These are phyloP conservation scores for Elsinoe fawcettii DNA, from an alignment of 2,329 filamentous ascomycete species.

Conservation along the genomic window DNA sequence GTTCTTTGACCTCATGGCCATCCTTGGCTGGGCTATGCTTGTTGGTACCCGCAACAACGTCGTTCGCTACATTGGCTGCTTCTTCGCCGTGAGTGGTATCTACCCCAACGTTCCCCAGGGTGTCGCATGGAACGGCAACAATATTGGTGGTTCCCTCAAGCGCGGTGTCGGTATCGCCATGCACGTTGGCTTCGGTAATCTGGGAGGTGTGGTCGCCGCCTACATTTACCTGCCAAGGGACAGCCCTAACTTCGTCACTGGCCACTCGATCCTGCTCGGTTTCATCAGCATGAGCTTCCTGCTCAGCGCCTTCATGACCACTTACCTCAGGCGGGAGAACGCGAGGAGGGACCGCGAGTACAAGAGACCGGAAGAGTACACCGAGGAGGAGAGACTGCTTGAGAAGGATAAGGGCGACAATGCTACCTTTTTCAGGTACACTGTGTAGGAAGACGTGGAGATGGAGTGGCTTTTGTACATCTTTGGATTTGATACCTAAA, in stretches of 20 bases:
- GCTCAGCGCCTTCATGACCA: conserved; percentile 49
- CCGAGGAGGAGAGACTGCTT: conserved; percentile 44
- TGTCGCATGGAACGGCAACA: conserved; percentile 54
- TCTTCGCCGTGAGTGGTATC: conserved; percentile 45
- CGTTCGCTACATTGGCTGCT: conserved; percentile 28
- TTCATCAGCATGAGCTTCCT: conserved; percentile 41
- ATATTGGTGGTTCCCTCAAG: conserved; percentile 50
- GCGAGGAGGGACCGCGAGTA: conserved; percentile 43
- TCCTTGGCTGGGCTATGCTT: conserved; percentile 28
- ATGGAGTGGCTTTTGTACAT: not conserved
- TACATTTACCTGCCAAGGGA: conserved; percentile 40
- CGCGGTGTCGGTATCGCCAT: conserved; percentile 50
- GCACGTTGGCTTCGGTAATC: conserved; percentile 45
- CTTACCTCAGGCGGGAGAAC: conserved; percentile 52
- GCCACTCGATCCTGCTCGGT: conserved; percentile 41
- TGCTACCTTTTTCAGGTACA: conserved; percentile 40
- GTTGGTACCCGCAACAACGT: conserved; percentile 20
- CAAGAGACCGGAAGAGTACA: conserved; percentile 45
- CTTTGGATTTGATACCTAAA: conserved; percentile 4
- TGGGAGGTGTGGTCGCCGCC: conserved; percentile 39
- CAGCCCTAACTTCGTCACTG: conserved; percentile 25
- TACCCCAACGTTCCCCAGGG: conserved; percentile 51
- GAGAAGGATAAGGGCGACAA: conserved; percentile 52
- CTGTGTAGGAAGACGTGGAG: conserved; percentile 17
- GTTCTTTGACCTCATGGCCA: conserved; percentile 33